phyloP scores from a whole-genome alignment of 768 basidiomycete species.

The Hydnomerulius pinastri region DNA sequence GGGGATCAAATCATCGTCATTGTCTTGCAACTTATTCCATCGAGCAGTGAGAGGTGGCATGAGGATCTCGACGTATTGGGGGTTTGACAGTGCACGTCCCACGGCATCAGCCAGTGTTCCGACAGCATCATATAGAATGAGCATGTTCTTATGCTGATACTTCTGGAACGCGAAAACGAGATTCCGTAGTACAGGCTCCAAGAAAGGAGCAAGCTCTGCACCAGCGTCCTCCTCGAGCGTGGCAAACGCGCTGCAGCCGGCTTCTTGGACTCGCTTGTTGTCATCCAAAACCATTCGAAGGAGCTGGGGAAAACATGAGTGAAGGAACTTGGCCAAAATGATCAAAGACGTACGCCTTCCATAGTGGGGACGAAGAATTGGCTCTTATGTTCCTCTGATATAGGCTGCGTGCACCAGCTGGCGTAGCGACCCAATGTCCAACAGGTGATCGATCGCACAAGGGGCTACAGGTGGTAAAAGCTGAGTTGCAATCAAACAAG shows the following conservation, averaged over 20 bases:
- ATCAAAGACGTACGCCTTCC: slow-evolving; percentile 77
- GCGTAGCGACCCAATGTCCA: slow-evolving; percentile 99
- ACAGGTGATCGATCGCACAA: slow-evolving; percentile 97
- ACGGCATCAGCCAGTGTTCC: slow-evolving; percentile 98
- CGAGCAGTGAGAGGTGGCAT: slow-evolving; percentile 92
- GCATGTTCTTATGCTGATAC: slow-evolving; percentile 99
- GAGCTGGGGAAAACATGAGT: slow-evolving; percentile 53
- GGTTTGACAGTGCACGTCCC: slow-evolving; percentile 81
- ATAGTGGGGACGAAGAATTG: slow-evolving; percentile 95
- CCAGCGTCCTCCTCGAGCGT: slow-evolving; percentile 99
- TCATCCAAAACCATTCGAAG: slow-evolving; percentile 97
- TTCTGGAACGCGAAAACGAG: slow-evolving; percentile 95
- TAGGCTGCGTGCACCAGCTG: slow-evolving; percentile 90
- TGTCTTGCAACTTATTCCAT: slow-evolving; percentile 89
- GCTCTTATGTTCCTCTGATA: slow-evolving; percentile 84
- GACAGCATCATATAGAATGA: slow-evolving; percentile 98
- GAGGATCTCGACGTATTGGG: slow-evolving; percentile 87
- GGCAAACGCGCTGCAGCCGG: slow-evolving; percentile 97
- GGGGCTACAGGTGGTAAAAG: slow-evolving; percentile 58
- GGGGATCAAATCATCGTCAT: slow-evolving; percentile 92
- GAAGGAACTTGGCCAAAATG: slow-evolving; percentile 13
- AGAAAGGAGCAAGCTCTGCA: slow-evolving; percentile 83
- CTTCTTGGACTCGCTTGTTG: slow-evolving; percentile 99
- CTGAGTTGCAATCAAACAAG: neutral
- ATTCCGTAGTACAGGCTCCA: slow-evolving; percentile 93